Evolutionary conservation across 1,139 yeast genomes (phyloP), one percentile per base, ranked within the genome.

Genomic region (Chernovozyma sophiae-reginae): DNA sequence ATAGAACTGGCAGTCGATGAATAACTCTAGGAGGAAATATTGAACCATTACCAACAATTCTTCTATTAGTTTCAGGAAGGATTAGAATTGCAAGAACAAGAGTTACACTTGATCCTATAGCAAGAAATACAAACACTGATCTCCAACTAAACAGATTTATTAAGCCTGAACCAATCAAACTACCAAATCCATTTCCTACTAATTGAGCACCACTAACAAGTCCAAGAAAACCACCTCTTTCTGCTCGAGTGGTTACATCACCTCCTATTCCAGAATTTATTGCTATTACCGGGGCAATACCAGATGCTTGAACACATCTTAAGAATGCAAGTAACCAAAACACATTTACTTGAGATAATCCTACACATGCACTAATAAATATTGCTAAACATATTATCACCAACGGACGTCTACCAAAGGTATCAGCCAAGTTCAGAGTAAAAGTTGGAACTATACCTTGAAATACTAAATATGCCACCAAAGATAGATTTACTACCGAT

Each of bases 141-240:
- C 72, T 52, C 72, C 72, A 67, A 22, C 51, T 43, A 43, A 57
- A 67, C 22, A 48, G 48, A 35, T 49, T 41, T 3, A 65, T 52
- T 13, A 67, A 46, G 1, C 57, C 65, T 2, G 72, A 66, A 2
- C 72, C 72, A 3, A 66, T 43, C n/a, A 67, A 43, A 1, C 68
- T 65, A 3, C 72, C 72, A 40, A 66, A 53, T 2, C 69, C 71
- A 40, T 64, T 64, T 1, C 72, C 73, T 4, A 62, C 50, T 28
- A 65, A 45, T 32, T 62, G 65, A 41, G 60, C 49, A 1, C 72
- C 73, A 10, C 56, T 43, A 1, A 63, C 64, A 5, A 58, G 41
- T 0, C 72, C 72, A 18, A 67, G 68, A 51, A 65, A 66, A 1
- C 68, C 60, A 2, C 72, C 73, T 35, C 72, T 51, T 34, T 60